These are phyloP conservation scores for Murraya paniculata DNA, from an alignment of 345 rosid genomes.

Conservation along the genomic window DNA sequence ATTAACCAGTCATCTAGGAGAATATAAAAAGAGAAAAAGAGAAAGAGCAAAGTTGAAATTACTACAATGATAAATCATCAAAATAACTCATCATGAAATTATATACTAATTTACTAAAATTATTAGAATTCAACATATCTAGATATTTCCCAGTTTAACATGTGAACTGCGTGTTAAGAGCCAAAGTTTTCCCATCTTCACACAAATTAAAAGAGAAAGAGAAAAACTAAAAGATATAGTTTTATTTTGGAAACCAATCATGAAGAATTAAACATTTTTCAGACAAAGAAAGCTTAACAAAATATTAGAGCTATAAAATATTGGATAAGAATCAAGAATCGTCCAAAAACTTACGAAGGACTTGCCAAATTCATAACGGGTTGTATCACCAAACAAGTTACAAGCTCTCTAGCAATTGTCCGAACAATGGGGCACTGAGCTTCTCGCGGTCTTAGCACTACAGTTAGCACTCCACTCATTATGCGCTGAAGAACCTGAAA, in stretches of 20 bases:
- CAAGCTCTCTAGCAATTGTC: constrained; percentile 87
- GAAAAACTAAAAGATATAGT: not conserved
- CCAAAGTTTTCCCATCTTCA: not conserved
- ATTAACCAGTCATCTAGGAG: not conserved
- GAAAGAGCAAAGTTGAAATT: not conserved
- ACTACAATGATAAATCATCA: not conserved
- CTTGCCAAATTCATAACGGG: constrained; percentile 82
- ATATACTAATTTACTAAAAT: not conserved
- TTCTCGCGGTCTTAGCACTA: constrained; percentile 83
- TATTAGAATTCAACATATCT: not conserved
- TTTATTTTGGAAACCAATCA: not conserved
- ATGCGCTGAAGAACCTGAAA: constrained; percentile 75
- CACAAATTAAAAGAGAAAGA: not conserved
- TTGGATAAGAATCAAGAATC: constrained; percentile 10
- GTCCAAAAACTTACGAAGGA: constrained; percentile 62
- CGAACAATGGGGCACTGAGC: constrained; percentile 91
- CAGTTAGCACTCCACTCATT: constrained; percentile 80
- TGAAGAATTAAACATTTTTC: not conserved
- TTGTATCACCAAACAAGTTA: constrained; percentile 91
- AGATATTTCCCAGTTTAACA: not conserved
- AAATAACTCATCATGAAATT: not conserved
- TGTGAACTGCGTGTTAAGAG: not conserved
- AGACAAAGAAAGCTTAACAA: not conserved
- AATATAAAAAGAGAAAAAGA: not conserved
- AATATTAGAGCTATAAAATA: not conserved